Evolutionary conservation across 1,284 basidiomycete genomes (phyloP).

Genomic region (Heterobasidion occidentale): DNA sequence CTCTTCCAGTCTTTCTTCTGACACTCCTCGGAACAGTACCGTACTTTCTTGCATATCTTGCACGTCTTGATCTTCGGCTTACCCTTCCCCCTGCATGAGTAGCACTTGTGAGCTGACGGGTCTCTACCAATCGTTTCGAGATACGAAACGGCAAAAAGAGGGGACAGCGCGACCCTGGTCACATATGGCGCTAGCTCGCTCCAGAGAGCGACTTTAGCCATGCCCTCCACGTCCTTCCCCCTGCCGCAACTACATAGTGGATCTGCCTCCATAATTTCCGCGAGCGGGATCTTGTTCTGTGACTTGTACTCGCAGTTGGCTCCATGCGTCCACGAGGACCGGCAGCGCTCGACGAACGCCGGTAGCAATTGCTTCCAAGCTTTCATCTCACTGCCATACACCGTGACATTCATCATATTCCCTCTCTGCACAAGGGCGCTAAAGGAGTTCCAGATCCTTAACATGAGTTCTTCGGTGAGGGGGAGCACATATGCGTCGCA

Average conservation of each 20-base stretch:
- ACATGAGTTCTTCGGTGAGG: slow-evolving; percentile 9
- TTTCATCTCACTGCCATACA: slow-evolving; percentile 6
- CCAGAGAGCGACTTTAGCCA: slow-evolving; percentile 21
- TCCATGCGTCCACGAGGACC: slow-evolving; percentile 37
- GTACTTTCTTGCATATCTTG: slow-evolving; percentile 15
- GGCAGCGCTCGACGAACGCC: slow-evolving; percentile 39
- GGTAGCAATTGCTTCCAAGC: slow-evolving; percentile 42
- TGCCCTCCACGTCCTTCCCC: slow-evolving; percentile 24
- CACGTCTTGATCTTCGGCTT: slow-evolving; percentile 16
- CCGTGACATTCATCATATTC: not conserved
- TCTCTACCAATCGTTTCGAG: slow-evolving; percentile 21
- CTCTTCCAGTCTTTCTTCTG: slow-evolving; percentile 22
- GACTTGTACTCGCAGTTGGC: slow-evolving; percentile 35
- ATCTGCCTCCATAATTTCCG: slow-evolving; percentile 15
- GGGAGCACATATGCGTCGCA: slow-evolving; percentile 36
- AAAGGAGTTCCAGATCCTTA: not conserved
- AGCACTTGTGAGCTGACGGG: slow-evolving; percentile 15
- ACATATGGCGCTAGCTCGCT: slow-evolving; percentile 20
- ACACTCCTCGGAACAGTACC: slow-evolving; percentile 21
- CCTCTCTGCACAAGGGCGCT: not conserved
- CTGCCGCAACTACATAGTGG: slow-evolving; percentile 29
- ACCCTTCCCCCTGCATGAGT: slow-evolving; percentile 17
- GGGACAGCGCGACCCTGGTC: slow-evolving; percentile 25
- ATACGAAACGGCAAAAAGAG: slow-evolving; percentile 29
- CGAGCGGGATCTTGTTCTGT: slow-evolving; percentile 18